Conservation (phyloP, 106 monocot genomes). For the Agapanthus africanus region DNA sequence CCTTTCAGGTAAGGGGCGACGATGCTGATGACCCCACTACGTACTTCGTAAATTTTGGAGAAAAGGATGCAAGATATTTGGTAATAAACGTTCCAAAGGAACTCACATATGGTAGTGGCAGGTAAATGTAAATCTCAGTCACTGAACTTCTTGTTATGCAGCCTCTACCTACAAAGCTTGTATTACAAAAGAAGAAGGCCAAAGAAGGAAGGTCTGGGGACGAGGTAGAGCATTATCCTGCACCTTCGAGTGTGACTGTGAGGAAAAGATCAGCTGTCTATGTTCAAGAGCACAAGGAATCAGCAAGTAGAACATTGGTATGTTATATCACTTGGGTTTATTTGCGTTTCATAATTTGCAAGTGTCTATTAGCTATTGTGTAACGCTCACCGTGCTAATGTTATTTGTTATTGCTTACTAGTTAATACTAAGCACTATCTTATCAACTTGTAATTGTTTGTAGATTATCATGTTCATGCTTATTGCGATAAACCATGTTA, state of each 20-base stretch:
- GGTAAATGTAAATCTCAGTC: constrained; percentile 10
- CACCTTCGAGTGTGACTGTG: constrained; percentile 76
- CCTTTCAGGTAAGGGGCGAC: constrained; percentile 68
- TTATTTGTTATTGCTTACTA: background rate
- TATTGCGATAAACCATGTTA: no score
- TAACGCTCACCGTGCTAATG: background rate
- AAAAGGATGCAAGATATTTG: constrained; percentile 75
- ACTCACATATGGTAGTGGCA: background rate
- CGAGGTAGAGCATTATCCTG: constrained; percentile 73
- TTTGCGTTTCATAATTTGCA: background rate
- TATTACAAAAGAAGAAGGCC: constrained; percentile 80
- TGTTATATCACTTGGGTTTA: constrained; percentile 1
- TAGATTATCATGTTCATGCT: background rate
- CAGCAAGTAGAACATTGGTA: no score
- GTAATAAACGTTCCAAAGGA: constrained; percentile 21
- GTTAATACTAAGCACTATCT: background rate
- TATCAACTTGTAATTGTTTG: background rate
- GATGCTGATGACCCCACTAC: constrained; percentile 75
- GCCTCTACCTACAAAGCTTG: constrained; percentile 88
- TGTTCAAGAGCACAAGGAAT: constrained; percentile 39
- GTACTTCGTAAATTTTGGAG: constrained; percentile 82
- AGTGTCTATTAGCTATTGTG: background rate
- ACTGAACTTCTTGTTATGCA: constrained; percentile 24
- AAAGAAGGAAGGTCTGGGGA: constrained; percentile 90
- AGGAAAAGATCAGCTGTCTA: constrained; percentile 47